Conservation (phyloP, 345 rosid genomes). For the Noccaea caerulescens region DNA sequence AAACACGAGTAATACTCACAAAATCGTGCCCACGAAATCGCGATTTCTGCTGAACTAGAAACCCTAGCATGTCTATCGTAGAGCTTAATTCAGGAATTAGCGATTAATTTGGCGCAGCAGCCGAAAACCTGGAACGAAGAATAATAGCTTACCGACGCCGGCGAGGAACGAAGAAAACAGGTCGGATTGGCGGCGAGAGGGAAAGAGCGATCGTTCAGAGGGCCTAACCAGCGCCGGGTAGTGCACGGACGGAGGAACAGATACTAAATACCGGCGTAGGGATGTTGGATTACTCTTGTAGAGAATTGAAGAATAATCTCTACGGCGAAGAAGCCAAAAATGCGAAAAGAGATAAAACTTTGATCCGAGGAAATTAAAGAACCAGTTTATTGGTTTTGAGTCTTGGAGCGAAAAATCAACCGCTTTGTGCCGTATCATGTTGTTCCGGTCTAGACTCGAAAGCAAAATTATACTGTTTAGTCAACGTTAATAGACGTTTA, state of each 20-base stretch:
- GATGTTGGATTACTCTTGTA: background rate
- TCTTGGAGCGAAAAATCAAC: background rate
- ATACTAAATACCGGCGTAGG: slow-evolving; percentile 1
- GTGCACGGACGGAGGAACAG: slow-evolving; percentile 1
- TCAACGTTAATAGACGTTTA: no score
- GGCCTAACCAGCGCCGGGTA: slow-evolving; percentile 1
- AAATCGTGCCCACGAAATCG: slow-evolving; percentile 12
- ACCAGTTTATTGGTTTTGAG: no score
- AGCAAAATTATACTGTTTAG: background rate
- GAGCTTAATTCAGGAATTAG: slow-evolving; percentile 11
- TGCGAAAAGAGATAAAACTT: background rate
- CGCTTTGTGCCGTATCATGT: slow-evolving; percentile 7
- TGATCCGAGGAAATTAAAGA: background rate
- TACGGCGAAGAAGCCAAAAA: background rate
- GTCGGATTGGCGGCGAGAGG: background rate
- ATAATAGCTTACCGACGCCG: slow-evolving; percentile 16
- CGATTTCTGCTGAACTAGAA: slow-evolving; percentile 12
- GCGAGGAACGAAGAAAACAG: slow-evolving; percentile 2
- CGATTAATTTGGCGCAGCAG: slow-evolving; percentile 2
- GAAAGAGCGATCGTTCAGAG: background rate
- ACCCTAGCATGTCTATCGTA: slow-evolving; percentile 16
- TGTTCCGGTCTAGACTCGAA: background rate
- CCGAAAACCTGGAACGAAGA: slow-evolving; percentile 12
- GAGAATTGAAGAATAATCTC: slow-evolving; percentile 8
- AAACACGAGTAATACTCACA: background rate